phyloP scores from a whole-genome alignment of 2,329 filamentous ascomycete species.

The Orbilia ellipsospora region DNA sequence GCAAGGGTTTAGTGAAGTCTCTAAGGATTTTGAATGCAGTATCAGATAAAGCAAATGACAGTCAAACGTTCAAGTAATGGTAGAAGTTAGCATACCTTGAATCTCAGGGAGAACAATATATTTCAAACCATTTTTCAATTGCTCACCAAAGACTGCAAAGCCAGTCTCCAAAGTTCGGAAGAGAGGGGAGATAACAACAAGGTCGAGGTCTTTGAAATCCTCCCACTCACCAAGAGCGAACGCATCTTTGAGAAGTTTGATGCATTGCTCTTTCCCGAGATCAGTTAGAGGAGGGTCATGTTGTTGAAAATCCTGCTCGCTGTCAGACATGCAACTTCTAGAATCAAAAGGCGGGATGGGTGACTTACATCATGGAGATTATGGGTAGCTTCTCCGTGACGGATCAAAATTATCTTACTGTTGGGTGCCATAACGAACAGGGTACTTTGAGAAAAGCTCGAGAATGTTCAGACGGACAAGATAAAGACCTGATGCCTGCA shows the following conservation, averaged over 20 bases:
- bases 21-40: background rate
- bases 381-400: conserved; percentile 49
- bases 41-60: background rate
- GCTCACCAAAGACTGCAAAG: conserved; percentile 32
- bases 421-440: conserved; percentile 37
- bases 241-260: conserved; percentile 36
- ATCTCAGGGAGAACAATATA: conserved; percentile 37
- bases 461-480: no score
- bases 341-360: background rate
- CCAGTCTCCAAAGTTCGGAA: conserved; percentile 47
- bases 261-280: conserved; percentile 44
- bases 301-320: conserved; percentile 42
- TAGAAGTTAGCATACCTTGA: conserved; percentile 26
- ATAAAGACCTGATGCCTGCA: no score
- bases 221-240: conserved; percentile 44
- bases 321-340: background rate
- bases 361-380: conserved; percentile 45
- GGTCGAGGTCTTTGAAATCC: conserved; percentile 35
- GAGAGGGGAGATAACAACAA: conserved; percentile 46
- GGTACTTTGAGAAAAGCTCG: background rate
- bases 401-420: conserved; percentile 49
- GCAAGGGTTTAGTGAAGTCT: conserved; percentile 45
- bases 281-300: conserved; percentile 43
- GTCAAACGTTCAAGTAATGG: background rate
- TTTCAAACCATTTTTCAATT: conserved; percentile 20